These are phyloP conservation scores for Alternaria ventricosa DNA, from an alignment of 2,329 filamentous ascomycete species.

Conservation along the genomic window DNA sequence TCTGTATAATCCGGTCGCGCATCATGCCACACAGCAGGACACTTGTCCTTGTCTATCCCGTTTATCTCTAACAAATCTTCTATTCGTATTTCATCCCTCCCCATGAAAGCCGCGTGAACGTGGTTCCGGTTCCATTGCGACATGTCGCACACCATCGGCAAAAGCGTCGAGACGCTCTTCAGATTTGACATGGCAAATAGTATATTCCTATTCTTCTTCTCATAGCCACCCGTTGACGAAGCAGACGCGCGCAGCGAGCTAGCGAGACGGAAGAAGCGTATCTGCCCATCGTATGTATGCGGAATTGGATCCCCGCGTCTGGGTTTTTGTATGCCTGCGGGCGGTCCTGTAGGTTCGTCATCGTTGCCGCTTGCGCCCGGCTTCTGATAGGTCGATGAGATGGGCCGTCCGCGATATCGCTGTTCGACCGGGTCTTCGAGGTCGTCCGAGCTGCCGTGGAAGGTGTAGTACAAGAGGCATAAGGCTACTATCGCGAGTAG, in stretches of 20 bases:
- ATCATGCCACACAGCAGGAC: conserved; percentile 73
- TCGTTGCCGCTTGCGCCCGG: conserved; percentile 8
- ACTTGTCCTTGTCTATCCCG: conserved; percentile 71
- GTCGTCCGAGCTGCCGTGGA: conserved; percentile 49
- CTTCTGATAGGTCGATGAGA: conserved; percentile 13
- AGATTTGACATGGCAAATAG: conserved; percentile 80
- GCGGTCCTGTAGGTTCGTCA: conserved; percentile 34
- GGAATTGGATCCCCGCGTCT: conserved; percentile 20
- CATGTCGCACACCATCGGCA: conserved; percentile 91
- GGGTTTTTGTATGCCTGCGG: conserved; percentile 29
- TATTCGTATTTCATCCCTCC: conserved; percentile 72
- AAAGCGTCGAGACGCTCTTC: conserved; percentile 72
- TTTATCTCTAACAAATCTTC: conserved; percentile 77
- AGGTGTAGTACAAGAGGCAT: conserved; percentile 66
- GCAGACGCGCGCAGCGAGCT: conserved; percentile 65
- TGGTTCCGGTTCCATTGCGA: conserved; percentile 69
- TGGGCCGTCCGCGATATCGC: conserved; percentile 7
- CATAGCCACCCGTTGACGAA: conserved; percentile 59
- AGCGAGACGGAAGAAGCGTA: conserved; percentile 72
- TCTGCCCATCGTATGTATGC: conserved; percentile 67
- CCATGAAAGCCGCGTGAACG: conserved; percentile 83
- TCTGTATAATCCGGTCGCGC: conserved; percentile 76
- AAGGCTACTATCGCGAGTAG: conserved; percentile 46
- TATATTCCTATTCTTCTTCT: conserved; percentile 69
- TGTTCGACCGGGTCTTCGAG: background rate